Conservation (phyloP, 805 yeast species). For the Metschnikowia drakensbergensis region DNA sequence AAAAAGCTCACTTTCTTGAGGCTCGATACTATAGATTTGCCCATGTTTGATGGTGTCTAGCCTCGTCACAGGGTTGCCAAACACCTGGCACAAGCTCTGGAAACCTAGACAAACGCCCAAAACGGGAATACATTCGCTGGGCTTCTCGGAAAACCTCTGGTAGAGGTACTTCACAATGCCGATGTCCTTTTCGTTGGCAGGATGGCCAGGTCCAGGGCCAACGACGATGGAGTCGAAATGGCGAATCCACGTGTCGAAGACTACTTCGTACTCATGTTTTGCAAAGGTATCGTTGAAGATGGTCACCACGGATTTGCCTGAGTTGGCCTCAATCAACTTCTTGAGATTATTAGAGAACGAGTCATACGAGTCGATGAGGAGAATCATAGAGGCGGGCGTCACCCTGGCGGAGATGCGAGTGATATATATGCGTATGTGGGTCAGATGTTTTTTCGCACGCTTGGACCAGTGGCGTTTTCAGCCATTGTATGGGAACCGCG, state of each 20-base stretch:
- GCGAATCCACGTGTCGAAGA: constrained; percentile 42
- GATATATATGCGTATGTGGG: neutral
- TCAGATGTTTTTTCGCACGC: neutral
- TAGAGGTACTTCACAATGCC: constrained; percentile 69
- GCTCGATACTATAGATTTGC: constrained; percentile 58
- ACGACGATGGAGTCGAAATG: constrained; percentile 71
- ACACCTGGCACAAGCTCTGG: constrained; percentile 68
- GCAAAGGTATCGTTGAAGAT: constrained; percentile 59
- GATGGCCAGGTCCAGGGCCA: constrained; percentile 99
- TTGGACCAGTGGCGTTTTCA: neutral
- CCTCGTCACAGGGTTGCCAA: constrained; percentile 54
- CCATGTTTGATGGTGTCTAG: constrained; percentile 76
- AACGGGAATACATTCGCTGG: constrained; percentile 47
- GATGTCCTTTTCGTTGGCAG: constrained; percentile 55
- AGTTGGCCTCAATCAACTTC: constrained; percentile 52
- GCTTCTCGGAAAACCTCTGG: constrained; percentile 18
- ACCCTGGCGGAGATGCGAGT: constrained; percentile 1
- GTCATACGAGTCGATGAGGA: constrained; percentile 89
- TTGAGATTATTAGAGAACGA: constrained; percentile 86
- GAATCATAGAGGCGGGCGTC: constrained; percentile 36
- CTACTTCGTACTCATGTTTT: constrained; percentile 26
- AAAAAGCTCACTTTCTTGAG: constrained; percentile 34
- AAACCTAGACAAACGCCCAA: constrained; percentile 93
- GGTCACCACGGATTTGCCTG: constrained; percentile 48
- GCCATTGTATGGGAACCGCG: neutral